A percentile compares a stretch with the other conserved stretches of the same genome.
These are phyloP conservation scores for Ajuga reptans DNA, from an alignment of 305 asterid species.

Conservation along the genomic window DNA sequence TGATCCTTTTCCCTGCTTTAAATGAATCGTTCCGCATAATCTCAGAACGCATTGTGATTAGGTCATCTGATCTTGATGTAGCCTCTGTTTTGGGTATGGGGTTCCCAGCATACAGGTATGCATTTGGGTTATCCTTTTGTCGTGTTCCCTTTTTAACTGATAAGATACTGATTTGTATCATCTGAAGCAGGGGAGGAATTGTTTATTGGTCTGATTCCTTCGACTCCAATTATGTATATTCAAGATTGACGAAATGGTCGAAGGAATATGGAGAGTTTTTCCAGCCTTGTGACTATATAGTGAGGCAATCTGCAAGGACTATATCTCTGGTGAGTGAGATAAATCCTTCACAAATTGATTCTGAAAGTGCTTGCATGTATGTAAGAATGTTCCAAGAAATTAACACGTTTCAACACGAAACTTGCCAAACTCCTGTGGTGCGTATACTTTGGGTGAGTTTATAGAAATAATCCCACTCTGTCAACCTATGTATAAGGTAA, in stretches of 20 bases:
- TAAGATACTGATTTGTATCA: slow-evolving; percentile 2
- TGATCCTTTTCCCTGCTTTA: slow-evolving; percentile 52
- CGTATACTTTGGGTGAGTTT: too few species aligned
- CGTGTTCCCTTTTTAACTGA: neutral
- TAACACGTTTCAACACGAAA: neutral
- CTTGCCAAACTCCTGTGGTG: neutral
- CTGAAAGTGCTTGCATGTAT: neutral
- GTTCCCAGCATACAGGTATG: slow-evolving; percentile 52
- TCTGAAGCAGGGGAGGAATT: slow-evolving; percentile 42
- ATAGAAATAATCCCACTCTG: neutral
- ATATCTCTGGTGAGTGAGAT: slow-evolving; percentile 30
- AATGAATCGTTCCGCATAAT: slow-evolving; percentile 50
- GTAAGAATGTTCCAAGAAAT: too few species aligned
- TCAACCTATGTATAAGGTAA: neutral
- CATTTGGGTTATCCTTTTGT: neutral
- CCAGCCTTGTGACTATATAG: slow-evolving; percentile 39
- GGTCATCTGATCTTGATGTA: slow-evolving; percentile 58
- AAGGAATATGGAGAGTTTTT: slow-evolving; percentile 37
- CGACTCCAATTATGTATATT: slow-evolving; percentile 31
- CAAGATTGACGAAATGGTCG: slow-evolving; percentile 38
- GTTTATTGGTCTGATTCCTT: slow-evolving; percentile 42
- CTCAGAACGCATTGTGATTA: slow-evolving; percentile 39
- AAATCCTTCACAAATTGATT: neutral
- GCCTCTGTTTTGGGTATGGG: slow-evolving; percentile 61
- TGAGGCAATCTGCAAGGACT: slow-evolving; percentile 28